These are phyloP conservation scores for Ceratocystis diversiconidia DNA, from an alignment of 2,329 filamentous ascomycete genomes.

Conservation along the genomic window DNA sequence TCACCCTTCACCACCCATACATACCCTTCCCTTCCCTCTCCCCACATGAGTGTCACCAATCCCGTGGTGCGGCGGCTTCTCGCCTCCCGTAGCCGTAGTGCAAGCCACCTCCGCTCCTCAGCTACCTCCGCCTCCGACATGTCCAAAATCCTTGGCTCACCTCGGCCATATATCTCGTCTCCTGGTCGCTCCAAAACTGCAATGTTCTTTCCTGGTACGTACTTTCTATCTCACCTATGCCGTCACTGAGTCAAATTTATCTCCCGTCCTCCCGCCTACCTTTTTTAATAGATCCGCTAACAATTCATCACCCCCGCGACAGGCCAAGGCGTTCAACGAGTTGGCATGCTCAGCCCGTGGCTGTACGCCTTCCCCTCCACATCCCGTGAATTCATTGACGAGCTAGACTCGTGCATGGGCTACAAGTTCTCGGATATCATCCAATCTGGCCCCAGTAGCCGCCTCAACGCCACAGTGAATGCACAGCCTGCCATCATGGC, in stretches of 20 bases:
- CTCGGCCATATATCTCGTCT: constrained; percentile 11
- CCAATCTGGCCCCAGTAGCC: constrained; percentile 59
- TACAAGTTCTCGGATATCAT: constrained; percentile 67
- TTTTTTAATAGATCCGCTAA: neutral
- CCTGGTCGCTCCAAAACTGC: constrained; percentile 32
- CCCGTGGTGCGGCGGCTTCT: constrained; percentile 17
- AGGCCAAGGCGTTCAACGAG: constrained; percentile 82
- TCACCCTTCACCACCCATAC: constrained; percentile 1
- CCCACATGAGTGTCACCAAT: constrained; percentile 11
- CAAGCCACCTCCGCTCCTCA: neutral
- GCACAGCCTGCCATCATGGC: constrained; percentile 95
- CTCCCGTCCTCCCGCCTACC: neutral
- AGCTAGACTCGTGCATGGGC: constrained; percentile 62
- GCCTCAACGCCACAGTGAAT: constrained; percentile 69
- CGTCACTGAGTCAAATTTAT: neutral
- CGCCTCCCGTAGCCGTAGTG: constrained; percentile 12
- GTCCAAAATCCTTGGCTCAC: constrained; percentile 11
- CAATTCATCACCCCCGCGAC: neutral
- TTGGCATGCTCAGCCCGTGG: constrained; percentile 80
- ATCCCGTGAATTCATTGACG: constrained; percentile 60
- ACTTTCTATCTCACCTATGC: neutral
- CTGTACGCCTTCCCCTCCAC: constrained; percentile 71
- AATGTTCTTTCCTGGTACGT: constrained; percentile 45
- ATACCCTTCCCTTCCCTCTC: neutral
- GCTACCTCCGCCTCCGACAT: constrained; percentile 11